Evolutionary conservation across 208 protist genomes (phyloP), one percentile per base, ranked within the genome.

Genomic region (Acanthamoeba triangularis): DNA sequence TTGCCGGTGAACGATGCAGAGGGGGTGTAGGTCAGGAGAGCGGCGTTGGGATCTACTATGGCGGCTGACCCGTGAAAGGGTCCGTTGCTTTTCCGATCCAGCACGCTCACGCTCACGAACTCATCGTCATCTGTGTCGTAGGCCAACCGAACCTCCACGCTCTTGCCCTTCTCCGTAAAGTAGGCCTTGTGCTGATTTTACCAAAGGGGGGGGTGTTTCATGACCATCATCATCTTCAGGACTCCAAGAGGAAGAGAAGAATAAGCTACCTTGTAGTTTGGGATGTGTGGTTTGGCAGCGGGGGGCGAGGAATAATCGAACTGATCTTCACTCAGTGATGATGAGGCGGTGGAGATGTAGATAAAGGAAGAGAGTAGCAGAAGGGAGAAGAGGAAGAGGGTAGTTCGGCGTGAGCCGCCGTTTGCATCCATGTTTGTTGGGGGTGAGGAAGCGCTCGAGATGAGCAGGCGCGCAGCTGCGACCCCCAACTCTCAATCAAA

Each of bases 151-250:
- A 90, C 16, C 20, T 90, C 84, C 16, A 90, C 33, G 49, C 59
- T 90, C 59, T 90, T n/a, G 5, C 84, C 59, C 84, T 69, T 90
- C 49, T 90, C 49, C 8, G 37, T 56, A 41, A 30, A 90, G 30
- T 41, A 18, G n/a, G 67, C 16, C 54, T 90, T 90, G 84, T 90
- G 74, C 74, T 82, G 28, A 28, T 18, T 67, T n/a, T n/a, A n/a
- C n/a, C n/a, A n/a, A n/a, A n/a, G 23, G 23, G 28, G 61, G 23
- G 61, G n/a, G n/a, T n/a, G n/a, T n/a, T n/a, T n/a, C n/a, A 67
- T 28, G 16, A 28, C 16, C 16, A 67, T n/a, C 23, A n/a, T 18
- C 61, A n/a, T 1, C 1, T 67, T 67, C 61, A 2, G 28, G 61
- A 5, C 16, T 7, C 4, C 1, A 67, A 18, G 61, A 3, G 37